Conservation (phyloP, 2,329 filamentous ascomycete species). For the Berkeleyomyces basicola region DNA sequence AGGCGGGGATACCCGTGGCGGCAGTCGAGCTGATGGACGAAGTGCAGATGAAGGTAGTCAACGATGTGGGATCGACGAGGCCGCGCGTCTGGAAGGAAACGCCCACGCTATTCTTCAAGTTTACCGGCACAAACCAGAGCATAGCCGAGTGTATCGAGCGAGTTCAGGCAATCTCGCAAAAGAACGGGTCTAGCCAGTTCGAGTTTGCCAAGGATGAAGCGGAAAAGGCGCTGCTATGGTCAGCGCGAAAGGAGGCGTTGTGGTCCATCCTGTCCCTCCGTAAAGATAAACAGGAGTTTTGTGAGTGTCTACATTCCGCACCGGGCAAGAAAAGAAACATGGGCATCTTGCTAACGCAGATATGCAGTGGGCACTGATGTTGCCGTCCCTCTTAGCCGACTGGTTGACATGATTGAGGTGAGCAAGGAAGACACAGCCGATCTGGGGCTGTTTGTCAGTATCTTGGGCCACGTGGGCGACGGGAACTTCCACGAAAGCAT, state of each 20-base stretch:
- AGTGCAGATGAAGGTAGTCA: conserved; percentile 72
- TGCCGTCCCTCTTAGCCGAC: conserved; percentile 59
- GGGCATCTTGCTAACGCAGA: conserved; percentile 5
- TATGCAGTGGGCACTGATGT: conserved; percentile 59
- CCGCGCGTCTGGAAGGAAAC: conserved; percentile 56
- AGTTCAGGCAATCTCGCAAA: conserved; percentile 50
- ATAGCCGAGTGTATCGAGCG: conserved; percentile 60
- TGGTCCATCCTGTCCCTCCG: conserved; percentile 65
- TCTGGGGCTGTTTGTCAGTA: conserved; percentile 70
- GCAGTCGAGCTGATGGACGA: conserved; percentile 83
- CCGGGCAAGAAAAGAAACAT: neutral
- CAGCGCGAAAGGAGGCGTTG: conserved; percentile 64
- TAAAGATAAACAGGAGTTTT: conserved; percentile 52
- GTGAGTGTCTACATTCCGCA: conserved; percentile 29
- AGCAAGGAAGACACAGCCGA: conserved; percentile 83
- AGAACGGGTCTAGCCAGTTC: conserved; percentile 48
- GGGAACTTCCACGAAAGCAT: conserved; percentile 92
- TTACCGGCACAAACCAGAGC: conserved; percentile 62
- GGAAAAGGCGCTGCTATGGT: conserved; percentile 65
- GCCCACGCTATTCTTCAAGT: conserved; percentile 73
- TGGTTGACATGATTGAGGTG: conserved; percentile 62
- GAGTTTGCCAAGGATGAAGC: conserved; percentile 58
- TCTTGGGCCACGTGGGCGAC: conserved; percentile 80
- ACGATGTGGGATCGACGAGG: conserved; percentile 52
- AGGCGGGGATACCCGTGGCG: conserved; percentile 54